These are phyloP conservation scores for Cryptosporidium ryanae DNA, from an alignment of 169 alveolate species.

Conservation along the genomic window DNA sequence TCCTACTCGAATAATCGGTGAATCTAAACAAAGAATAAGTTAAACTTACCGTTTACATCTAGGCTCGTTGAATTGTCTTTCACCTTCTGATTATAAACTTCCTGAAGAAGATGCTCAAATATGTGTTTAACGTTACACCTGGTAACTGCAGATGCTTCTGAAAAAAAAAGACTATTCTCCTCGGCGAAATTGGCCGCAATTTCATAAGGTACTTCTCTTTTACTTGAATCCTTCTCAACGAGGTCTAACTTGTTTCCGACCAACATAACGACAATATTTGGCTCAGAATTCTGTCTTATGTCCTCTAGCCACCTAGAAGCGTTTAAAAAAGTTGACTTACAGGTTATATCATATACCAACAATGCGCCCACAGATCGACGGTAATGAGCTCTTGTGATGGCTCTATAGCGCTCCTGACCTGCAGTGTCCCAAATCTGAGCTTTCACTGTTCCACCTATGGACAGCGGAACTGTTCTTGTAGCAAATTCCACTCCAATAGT, in stretches of 20 bases:
- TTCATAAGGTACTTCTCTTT: constrained; percentile 88
- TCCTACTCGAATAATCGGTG: constrained; percentile 8
- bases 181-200: constrained; percentile 90
- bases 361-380: constrained; percentile 96
- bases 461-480: constrained; percentile 95
- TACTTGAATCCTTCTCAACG: constrained; percentile 89
- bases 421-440: constrained; percentile 96
- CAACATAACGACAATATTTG: constrained; percentile 96
- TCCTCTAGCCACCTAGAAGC: constrained; percentile 94
- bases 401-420: constrained; percentile 94
- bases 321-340: constrained; percentile 89
- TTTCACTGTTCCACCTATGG: constrained; percentile 95
- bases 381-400: constrained; percentile 93
- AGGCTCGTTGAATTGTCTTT: constrained; percentile 51
- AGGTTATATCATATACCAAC: constrained; percentile 94
- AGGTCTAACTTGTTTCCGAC: constrained; percentile 99
- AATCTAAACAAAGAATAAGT: not conserved
- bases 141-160: constrained; percentile 97
- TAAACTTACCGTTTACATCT: constrained; percentile 66
- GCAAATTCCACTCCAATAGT: constrained; percentile 99
- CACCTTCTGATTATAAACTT: constrained; percentile 80
- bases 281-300: constrained; percentile 96
- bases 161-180: constrained; percentile 89
- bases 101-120: constrained; percentile 94
- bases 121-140: constrained; percentile 94